Evolutionary conservation across 2,329 filamentous ascomycete genomes (phyloP).

Genomic region (Plectosphaerella plurivora): DNA sequence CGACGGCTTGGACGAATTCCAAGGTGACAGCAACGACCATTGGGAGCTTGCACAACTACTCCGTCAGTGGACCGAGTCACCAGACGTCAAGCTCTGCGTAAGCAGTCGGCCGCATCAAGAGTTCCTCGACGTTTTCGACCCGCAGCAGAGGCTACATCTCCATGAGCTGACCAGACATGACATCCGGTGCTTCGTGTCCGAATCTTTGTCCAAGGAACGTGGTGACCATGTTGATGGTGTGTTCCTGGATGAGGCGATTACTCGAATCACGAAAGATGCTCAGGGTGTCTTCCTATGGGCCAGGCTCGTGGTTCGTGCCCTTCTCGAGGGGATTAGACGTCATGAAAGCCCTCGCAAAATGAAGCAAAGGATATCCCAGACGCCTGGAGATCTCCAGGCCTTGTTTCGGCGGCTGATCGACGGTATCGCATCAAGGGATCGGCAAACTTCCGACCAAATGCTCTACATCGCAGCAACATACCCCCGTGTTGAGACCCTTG

Average conservation of each 20-base stretch:
- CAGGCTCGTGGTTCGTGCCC: background rate
- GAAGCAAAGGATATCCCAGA: no score
- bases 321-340: background rate
- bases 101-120: slow-evolving; percentile 2
- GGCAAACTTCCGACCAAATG: no score
- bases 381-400: no score
- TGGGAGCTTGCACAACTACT: background rate
- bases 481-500: no score
- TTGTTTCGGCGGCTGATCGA: no score
- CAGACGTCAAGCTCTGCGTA: slow-evolving; percentile 2
- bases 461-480: no score
- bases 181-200: background rate
- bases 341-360: no score
- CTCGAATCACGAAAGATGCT: background rate
- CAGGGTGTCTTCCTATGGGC: slow-evolving; percentile 4
- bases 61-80: background rate
- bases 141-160: background rate
- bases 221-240: background rate
- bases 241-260: background rate
- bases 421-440: no score
- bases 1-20: slow-evolving; percentile 6
- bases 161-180: slow-evolving; percentile 1
- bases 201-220: background rate
- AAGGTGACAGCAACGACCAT: slow-evolving; percentile 1
- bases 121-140: slow-evolving; percentile 1